phyloP scores from a whole-genome alignment of 2,329 filamentous ascomycete genomes.

The Pyrenophora seminiperda region DNA sequence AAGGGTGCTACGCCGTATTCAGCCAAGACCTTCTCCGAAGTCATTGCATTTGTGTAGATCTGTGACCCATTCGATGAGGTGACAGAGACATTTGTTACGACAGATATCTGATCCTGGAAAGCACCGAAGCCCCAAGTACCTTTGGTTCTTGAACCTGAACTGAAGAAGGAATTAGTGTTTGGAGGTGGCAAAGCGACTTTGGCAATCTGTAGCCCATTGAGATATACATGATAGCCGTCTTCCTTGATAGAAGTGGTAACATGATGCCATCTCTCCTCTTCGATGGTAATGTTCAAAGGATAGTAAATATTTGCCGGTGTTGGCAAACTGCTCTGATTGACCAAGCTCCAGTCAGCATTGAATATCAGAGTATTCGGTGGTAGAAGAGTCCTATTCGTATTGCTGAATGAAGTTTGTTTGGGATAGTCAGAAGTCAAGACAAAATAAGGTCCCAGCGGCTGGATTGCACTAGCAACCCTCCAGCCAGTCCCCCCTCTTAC shows the following conservation, averaged over 20 bases:
- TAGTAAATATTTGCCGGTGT: background rate
- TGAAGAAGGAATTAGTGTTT: background rate
- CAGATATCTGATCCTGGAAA: constrained; percentile 48
- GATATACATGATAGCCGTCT: background rate
- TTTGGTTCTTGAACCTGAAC: constrained; percentile 28
- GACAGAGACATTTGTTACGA: constrained; percentile 45
- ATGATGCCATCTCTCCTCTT: constrained; percentile 1
- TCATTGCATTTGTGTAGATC: constrained; percentile 2
- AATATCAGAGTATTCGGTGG: background rate
- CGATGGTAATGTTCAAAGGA: background rate
- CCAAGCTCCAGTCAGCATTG: background rate
- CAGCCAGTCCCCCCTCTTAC: background rate
- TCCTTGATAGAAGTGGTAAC: background rate
- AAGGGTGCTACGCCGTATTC: constrained; percentile 50
- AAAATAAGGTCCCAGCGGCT: background rate
- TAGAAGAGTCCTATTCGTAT: background rate
- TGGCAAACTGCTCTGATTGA: background rate
- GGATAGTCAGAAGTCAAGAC: constrained; percentile 5
- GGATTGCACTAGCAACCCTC: background rate
- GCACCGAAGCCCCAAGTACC: constrained; percentile 50
- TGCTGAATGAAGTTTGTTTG: background rate
- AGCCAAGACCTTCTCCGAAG: constrained; percentile 29
- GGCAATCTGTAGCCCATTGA: constrained; percentile 1
- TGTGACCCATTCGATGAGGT: constrained; percentile 5
- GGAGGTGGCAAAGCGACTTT: background rate